These are phyloP conservation scores for Chalaropsis thielavioides DNA, from an alignment of 2,329 filamentous ascomycete genomes.

Conservation along the genomic window DNA sequence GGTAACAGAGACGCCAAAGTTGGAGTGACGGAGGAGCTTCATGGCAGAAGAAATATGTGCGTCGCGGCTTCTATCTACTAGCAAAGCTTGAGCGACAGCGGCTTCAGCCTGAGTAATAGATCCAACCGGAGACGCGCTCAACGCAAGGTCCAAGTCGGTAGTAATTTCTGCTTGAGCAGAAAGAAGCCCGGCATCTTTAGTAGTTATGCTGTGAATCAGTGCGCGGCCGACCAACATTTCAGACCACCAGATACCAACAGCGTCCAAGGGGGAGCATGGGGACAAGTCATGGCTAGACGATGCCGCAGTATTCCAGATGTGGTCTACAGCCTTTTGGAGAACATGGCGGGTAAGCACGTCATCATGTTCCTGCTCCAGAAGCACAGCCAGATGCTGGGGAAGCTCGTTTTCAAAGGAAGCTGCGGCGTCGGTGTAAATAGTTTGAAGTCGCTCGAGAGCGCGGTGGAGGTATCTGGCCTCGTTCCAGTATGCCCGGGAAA, in stretches of 20 bases:
- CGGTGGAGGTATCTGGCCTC: slow-evolving; percentile 54
- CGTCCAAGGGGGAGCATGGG: slow-evolving; percentile 68
- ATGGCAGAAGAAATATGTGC: slow-evolving; percentile 42
- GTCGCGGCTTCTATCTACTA: slow-evolving; percentile 39
- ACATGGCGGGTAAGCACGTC: slow-evolving; percentile 65
- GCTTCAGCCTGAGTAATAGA: slow-evolving; percentile 54
- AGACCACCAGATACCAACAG: slow-evolving; percentile 83
- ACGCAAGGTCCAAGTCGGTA: slow-evolving; percentile 50
- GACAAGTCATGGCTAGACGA: slow-evolving; percentile 64
- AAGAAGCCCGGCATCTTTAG: slow-evolving; percentile 28
- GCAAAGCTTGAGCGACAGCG: slow-evolving; percentile 43
- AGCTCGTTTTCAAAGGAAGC: slow-evolving; percentile 46
- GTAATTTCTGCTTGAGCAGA: slow-evolving; percentile 27
- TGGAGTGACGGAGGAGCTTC: slow-evolving; percentile 30
- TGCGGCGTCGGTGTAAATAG: slow-evolving; percentile 28
- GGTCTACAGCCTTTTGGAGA: slow-evolving; percentile 52
- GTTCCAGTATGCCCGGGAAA: slow-evolving; percentile 68
- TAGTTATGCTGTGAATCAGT: slow-evolving; percentile 48
- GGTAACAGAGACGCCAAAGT: background rate
- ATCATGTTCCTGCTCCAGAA: slow-evolving; percentile 69
- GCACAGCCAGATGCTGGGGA: slow-evolving; percentile 58
- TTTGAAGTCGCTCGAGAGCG: slow-evolving; percentile 31
- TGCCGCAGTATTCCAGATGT: slow-evolving; percentile 2
- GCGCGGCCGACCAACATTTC: slow-evolving; percentile 56
- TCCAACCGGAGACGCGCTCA: slow-evolving; percentile 60